phyloP scores from a whole-genome alignment of 257 asterid species.

The Penstemon barbatus region DNA sequence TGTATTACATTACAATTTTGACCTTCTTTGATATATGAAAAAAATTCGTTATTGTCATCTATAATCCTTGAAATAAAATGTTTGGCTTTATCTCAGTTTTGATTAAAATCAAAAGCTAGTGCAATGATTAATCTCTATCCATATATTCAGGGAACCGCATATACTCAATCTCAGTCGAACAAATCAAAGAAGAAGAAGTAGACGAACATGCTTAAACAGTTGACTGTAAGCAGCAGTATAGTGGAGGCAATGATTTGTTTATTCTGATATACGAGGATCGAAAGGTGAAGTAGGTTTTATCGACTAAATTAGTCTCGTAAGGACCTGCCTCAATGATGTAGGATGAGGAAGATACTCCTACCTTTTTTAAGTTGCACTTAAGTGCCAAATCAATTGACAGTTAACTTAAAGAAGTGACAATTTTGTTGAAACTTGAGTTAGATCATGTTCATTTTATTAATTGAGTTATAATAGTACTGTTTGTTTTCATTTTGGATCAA shows the following conservation, averaged over 20 bases:
- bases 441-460: conserved; percentile 20
- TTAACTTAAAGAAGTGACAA: conserved; percentile 10
- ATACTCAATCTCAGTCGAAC: conserved; percentile 57
- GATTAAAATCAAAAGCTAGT: no score
- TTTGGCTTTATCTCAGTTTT: no score
- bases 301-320: neutral
- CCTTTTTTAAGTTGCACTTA: conserved; percentile 22
- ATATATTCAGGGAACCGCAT: conserved; percentile 79
- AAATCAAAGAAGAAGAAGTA: conserved; percentile 93
- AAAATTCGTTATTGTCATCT: neutral
- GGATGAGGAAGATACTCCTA: conserved; percentile 13
- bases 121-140: conserved; percentile 4
- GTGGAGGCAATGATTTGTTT: neutral
- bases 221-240: neutral
- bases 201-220: conserved; percentile 26
- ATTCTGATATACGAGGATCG: neutral
- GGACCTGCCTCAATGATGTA: conserved; percentile 10
- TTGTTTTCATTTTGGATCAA: neutral
- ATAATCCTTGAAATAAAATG: neutral
- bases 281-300: neutral
- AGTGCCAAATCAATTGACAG: neutral
- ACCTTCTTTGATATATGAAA: no score
- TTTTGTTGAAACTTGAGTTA: neutral
- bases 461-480: neutral
- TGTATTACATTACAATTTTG: conserved; percentile 19